Evolutionary conservation across 129 eudicot genomes (phyloP), one percentile per base, ranked within the genome.

Genomic region (Flaveria ramosissima): DNA sequence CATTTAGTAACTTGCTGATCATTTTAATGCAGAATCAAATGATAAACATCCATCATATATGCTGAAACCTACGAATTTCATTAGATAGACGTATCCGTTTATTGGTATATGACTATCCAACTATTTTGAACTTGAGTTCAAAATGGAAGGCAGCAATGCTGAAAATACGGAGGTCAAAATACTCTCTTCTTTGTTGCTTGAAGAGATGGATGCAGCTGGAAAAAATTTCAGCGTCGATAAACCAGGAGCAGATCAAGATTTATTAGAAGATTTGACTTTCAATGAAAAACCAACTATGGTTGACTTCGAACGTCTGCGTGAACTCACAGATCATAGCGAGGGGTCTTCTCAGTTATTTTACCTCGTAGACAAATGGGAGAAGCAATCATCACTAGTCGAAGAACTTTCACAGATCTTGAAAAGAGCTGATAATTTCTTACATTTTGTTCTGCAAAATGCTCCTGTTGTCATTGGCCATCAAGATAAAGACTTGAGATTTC

Each of bases 381-480:
- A 83, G 83, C 97, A 90, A 57, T 87, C 96, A 8, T 83, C 98
- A 11, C 98, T 97, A 0, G 98, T 93, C 9, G 96, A 93, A 82
- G 98, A 93, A 73, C 72, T 93, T 60, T 90, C 96, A 1, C 92
- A 93, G 76, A 85, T 93, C 77, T 80, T 93, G 84, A 88, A 87
- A 85, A 82, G 98, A 79, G 98, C 98, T 13, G 98, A 93, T 83
- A 90, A 93, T 70, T 93, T 86, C 75, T 85, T 93, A 43, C 98
- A 93, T 81, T 93, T 93, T 80, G 88, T 93, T 77, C 95, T 93
- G 72, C 98, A 93, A 83, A 93, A 86, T 76, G 98, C 98, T 36
- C 98, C 98, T 0, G 90, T 93, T 71, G 98, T 93, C 57, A 87
- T 93, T 36, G 98, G 98, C 23, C 98, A 93, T 79, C 96, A 90